phyloP scores from a whole-genome alignment of 2,329 filamentous ascomycete genomes.

The Arthrobotrys entomopaga region DNA sequence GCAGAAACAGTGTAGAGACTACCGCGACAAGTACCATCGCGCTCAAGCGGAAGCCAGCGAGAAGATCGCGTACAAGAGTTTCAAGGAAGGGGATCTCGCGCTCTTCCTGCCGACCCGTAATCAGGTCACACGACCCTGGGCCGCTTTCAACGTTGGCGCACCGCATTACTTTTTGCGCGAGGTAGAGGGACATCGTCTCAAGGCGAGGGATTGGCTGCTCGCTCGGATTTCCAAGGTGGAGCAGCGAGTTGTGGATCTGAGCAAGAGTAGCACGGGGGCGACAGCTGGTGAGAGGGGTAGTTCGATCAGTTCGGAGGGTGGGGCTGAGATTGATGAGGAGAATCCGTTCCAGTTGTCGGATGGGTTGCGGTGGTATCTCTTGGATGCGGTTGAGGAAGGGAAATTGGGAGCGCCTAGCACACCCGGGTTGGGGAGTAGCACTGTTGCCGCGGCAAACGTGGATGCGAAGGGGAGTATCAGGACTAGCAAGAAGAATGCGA shows the following conservation, averaged over 20 bases:
- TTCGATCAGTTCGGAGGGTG: slow-evolving; percentile 68
- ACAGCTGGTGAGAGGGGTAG: slow-evolving; percentile 63
- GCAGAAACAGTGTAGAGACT: slow-evolving; percentile 85
- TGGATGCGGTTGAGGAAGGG: slow-evolving; percentile 86
- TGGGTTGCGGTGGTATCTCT: slow-evolving; percentile 92
- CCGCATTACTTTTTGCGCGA: slow-evolving; percentile 97
- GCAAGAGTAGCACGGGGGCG: slow-evolving; percentile 68
- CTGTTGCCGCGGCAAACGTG: slow-evolving; percentile 85
- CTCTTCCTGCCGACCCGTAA: slow-evolving; percentile 94
- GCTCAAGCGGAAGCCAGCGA: slow-evolving; percentile 87
- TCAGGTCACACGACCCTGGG: slow-evolving; percentile 94
- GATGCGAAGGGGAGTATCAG: slow-evolving; percentile 77
- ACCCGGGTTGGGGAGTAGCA: slow-evolving; percentile 88
- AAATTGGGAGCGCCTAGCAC: slow-evolving; percentile 88
- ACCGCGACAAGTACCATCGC: slow-evolving; percentile 84
- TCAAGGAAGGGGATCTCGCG: slow-evolving; percentile 95
- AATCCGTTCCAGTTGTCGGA: slow-evolving; percentile 98
- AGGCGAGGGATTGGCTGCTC: slow-evolving; percentile 92
- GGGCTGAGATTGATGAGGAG: slow-evolving; percentile 68
- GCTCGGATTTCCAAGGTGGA: slow-evolving; percentile 91
- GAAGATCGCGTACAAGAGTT: slow-evolving; percentile 94
- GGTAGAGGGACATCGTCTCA: slow-evolving; percentile 85
- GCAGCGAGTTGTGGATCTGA: slow-evolving; percentile 91
- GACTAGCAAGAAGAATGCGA: slow-evolving; percentile 60
- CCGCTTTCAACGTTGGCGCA: slow-evolving; percentile 96